Conservation (phyloP, 441 rosid genomes). For the Populus hybrid region DNA sequence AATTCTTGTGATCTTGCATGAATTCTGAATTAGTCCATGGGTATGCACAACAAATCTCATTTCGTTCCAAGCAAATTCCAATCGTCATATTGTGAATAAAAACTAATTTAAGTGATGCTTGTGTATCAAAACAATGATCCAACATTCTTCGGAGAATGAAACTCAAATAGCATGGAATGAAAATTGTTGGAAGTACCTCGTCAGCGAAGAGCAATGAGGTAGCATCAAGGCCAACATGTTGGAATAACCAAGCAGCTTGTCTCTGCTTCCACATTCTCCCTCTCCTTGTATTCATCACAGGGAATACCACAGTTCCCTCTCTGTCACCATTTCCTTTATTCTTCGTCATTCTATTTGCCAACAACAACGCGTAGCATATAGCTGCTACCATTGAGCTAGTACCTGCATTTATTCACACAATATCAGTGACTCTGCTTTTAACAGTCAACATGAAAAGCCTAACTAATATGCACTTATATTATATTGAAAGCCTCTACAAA, state of each 20-base stretch:
- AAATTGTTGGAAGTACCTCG: conserved; percentile 37
- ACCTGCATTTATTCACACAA: conserved; percentile 30
- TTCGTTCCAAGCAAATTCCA: not conserved
- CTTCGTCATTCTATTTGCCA: conserved; percentile 38
- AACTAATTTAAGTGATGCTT: not conserved
- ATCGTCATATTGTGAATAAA: too few relatives aligned
- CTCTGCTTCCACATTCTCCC: conserved; percentile 52
- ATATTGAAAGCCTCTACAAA: not conserved
- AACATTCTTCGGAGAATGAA: not conserved
- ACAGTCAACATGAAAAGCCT: not conserved
- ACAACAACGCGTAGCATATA: conserved; percentile 57
- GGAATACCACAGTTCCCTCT: conserved; percentile 31
- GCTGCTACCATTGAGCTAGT: conserved; percentile 64
- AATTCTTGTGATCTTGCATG: not conserved
- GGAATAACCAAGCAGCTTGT: conserved; percentile 68
- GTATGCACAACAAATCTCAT: not conserved
- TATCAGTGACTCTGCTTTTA: not conserved
- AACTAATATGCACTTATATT: not conserved
- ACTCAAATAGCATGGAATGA: not conserved
- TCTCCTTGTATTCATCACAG: conserved; percentile 59
- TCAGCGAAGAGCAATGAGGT: conserved; percentile 56
- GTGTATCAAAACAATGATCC: not conserved
- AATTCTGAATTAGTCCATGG: not conserved
- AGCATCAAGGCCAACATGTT: conserved; percentile 52
- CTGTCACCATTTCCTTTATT: conserved; percentile 27